Evolutionary conservation across 192 early-diverging fungal genomes (phyloP).

Genomic region (Dissophora ornata): DNA sequence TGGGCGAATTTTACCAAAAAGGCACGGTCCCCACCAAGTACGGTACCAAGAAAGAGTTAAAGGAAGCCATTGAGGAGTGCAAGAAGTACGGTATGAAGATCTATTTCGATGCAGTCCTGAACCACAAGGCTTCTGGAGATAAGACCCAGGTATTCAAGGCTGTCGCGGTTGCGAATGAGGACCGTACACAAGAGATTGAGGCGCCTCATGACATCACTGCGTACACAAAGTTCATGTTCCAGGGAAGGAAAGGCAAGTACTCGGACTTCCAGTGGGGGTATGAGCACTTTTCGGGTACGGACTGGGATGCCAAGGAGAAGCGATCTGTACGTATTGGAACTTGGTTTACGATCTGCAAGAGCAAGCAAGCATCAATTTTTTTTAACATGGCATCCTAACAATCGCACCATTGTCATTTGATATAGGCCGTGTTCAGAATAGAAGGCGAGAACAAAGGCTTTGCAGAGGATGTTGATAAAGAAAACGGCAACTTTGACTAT

Average conservation of each 20-base stretch:
- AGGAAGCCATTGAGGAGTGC: slow-evolving; percentile 53
- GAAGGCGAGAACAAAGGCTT: slow-evolving; percentile 60
- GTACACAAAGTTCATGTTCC: slow-evolving; percentile 59
- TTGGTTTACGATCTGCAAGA: too few species aligned
- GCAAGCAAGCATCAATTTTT: too few species aligned
- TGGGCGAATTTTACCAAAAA: slow-evolving; percentile 64
- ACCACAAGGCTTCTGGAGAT: slow-evolving; percentile 60
- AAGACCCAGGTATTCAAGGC: slow-evolving; percentile 57
- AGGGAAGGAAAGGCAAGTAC: slow-evolving; percentile 53
- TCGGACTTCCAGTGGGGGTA: slow-evolving; percentile 55
- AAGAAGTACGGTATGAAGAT: slow-evolving; percentile 45
- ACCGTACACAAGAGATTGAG: slow-evolving; percentile 54
- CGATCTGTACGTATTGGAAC: slow-evolving; percentile 24
- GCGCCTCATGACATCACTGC: slow-evolving; percentile 52
- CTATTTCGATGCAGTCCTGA: slow-evolving; percentile 59
- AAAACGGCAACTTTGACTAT: slow-evolving; percentile 64
- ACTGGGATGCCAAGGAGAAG: slow-evolving; percentile 58
- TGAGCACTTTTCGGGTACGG: slow-evolving; percentile 58
- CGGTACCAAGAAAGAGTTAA: slow-evolving; percentile 58
- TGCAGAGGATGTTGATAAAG: slow-evolving; percentile 58
- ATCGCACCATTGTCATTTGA: not conserved
- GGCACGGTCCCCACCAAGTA: slow-evolving; percentile 60
- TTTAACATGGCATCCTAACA: too few species aligned
- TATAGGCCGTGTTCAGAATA: slow-evolving; percentile 55
- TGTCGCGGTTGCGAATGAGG: slow-evolving; percentile 50